Conservation (phyloP, 352 stramenopile species). For the Globisporangium heterothallicum region DNA sequence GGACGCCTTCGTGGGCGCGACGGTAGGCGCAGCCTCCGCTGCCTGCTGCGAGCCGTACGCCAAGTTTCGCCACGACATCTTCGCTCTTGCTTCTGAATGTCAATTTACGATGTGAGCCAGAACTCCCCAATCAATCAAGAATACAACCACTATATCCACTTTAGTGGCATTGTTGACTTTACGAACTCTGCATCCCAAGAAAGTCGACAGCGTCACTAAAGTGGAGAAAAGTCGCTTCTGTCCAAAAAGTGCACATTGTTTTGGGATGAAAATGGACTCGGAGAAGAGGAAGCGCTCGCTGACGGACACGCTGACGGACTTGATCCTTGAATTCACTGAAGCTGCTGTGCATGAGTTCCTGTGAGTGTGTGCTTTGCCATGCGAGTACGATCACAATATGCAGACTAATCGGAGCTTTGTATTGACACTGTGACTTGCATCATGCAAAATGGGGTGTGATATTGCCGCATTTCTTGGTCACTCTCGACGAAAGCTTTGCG, state of each 20-base stretch:
- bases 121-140: too few species aligned
- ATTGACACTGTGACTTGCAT: too few species aligned
- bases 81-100: conserved; percentile 5
- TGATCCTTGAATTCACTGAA: conserved; percentile 78
- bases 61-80: conserved; percentile 72
- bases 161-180: neutral
- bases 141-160: too few species aligned
- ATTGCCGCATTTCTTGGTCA: conserved; percentile 3
- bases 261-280: neutral
- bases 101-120: neutral
- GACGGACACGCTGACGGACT: conserved; percentile 35
- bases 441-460: too few species aligned
- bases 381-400: neutral
- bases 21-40: conserved; percentile 57
- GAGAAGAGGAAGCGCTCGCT: conserved; percentile 16
- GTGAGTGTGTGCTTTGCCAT: conserved; percentile 25
- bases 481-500: conserved; percentile 29
- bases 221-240: too few species aligned
- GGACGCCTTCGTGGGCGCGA: conserved; percentile 42
- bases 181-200: too few species aligned
- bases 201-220: too few species aligned
- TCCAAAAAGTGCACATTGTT: conserved; percentile 6
- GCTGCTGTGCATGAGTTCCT: conserved; percentile 71
- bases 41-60: conserved; percentile 75
- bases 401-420: neutral